Conservation (phyloP, 2,329 filamentous ascomycete genomes). For the Chaetomiaceae sp. region DNA sequence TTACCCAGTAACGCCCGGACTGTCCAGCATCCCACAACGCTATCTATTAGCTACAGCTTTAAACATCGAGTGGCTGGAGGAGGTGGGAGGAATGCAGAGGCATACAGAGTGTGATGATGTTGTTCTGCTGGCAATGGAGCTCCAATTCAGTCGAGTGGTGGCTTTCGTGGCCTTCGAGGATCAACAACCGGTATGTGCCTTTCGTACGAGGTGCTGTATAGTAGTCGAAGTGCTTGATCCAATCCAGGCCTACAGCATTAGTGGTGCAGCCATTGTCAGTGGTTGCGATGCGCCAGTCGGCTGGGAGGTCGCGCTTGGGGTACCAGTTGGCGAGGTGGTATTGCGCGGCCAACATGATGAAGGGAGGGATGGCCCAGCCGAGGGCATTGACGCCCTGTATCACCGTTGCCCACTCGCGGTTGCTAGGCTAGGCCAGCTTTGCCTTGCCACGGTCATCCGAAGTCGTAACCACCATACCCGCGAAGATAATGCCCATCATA, state of each 20-base stretch:
- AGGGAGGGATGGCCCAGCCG: slow-evolving; percentile 11
- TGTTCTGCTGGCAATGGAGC: slow-evolving; percentile 9
- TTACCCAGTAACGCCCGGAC: no score
- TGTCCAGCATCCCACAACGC: no score
- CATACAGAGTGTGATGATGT: no score
- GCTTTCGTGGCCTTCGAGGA: slow-evolving; percentile 13
- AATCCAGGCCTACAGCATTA: slow-evolving; percentile 7
- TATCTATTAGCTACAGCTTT: no score
- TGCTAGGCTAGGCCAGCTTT: no score
- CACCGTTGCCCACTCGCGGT: no score
- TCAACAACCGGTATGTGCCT: slow-evolving; percentile 11
- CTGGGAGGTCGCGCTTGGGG: slow-evolving; percentile 4
- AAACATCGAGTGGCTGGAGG: no score
- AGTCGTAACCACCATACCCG: no score
- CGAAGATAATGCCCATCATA: no score
- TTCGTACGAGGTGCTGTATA: not conserved
- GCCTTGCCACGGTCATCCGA: no score
- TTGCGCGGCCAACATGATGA: slow-evolving; percentile 10
- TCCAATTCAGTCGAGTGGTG: slow-evolving; percentile 8
- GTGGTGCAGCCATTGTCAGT: slow-evolving; percentile 7
- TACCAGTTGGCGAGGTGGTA: slow-evolving; percentile 14
- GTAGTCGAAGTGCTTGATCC: slow-evolving; percentile 9
- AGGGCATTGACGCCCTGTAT: slow-evolving; percentile 15
- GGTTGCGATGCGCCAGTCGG: slow-evolving; percentile 6
- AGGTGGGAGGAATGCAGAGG: no score